Evolutionary conservation across 768 basidiomycete genomes (phyloP).

Genomic region (Astraeus odoratus): DNA sequence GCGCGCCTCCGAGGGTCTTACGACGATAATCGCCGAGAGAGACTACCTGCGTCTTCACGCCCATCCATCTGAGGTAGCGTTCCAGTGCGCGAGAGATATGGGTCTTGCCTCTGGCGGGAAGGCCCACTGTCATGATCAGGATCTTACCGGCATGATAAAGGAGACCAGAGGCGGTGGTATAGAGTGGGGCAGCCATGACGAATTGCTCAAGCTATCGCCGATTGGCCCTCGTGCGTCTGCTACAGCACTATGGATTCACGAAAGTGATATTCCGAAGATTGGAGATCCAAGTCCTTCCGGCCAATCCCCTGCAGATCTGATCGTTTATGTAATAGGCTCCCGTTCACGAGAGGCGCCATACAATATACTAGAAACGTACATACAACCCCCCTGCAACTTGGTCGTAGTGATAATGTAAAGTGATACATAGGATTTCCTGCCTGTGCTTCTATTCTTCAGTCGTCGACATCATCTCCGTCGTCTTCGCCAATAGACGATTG

Average conservation of each 20-base stretch:
- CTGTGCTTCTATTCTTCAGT: constrained; percentile 6
- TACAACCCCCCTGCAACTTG: not conserved
- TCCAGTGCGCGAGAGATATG: constrained; percentile 94
- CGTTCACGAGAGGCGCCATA: no score
- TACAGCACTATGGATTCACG: no score
- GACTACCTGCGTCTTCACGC: constrained; percentile 92
- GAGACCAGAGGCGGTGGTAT: constrained; percentile 83
- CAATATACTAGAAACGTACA: no score
- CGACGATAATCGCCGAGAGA: constrained; percentile 93
- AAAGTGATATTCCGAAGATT: no score
- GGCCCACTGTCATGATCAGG: constrained; percentile 83
- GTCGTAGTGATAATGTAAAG: constrained; percentile 1
- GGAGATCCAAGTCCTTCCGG: no score
- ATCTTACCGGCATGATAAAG: constrained; percentile 95
- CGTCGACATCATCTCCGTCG: constrained; percentile 19
- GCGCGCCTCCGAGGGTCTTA: constrained; percentile 81
- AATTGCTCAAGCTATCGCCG: not conserved
- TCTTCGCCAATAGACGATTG: constrained; percentile 24
- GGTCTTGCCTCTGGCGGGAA: constrained; percentile 93
- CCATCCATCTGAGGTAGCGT: constrained; percentile 97
- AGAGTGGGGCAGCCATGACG: constrained; percentile 88
- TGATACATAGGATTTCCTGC: not conserved
- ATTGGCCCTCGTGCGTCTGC: no score
- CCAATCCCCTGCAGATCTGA: no score
- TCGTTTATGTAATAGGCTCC: no score